These are phyloP conservation scores for Onygenales sp. DNA, from an alignment of 2,329 filamentous ascomycete genomes.

Conservation along the genomic window DNA sequence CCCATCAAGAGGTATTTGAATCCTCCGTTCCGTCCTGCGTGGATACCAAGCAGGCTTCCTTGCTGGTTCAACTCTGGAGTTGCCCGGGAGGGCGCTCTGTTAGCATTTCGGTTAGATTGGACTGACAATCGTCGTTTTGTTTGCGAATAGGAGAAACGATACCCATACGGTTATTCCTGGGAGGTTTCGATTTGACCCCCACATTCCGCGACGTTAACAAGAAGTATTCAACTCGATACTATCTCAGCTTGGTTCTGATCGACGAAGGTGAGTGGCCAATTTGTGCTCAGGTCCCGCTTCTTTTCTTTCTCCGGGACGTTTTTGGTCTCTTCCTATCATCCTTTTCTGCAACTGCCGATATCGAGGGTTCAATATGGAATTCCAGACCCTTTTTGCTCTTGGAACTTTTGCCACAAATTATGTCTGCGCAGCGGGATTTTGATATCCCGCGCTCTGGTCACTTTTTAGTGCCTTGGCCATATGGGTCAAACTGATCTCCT, in stretches of 20 bases:
- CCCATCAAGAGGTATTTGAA: slow-evolving; percentile 69
- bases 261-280: slow-evolving; percentile 62
- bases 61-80: background rate
- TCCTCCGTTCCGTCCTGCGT: background rate
- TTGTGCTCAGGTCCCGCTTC: slow-evolving; percentile 1
- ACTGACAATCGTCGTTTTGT: background rate
- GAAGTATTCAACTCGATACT: slow-evolving; percentile 98
- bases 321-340: background rate
- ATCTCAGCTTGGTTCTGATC: slow-evolving; percentile 89
- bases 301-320: slow-evolving; percentile 8
- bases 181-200: slow-evolving; percentile 92
- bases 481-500: background rate
- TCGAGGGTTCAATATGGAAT: background rate
- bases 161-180: slow-evolving; percentile 90
- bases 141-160: slow-evolving; percentile 63
- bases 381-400: background rate
- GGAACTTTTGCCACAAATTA: background rate
- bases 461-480: background rate
- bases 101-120: background rate
- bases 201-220: slow-evolving; percentile 99
- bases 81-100: background rate
- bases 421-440: background rate
- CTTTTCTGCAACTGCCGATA: background rate
- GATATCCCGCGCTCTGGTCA: background rate
- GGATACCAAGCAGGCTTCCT: background rate